Evolutionary conservation across 768 basidiomycete genomes (phyloP).

Genomic region (Suillus hirtellus): DNA sequence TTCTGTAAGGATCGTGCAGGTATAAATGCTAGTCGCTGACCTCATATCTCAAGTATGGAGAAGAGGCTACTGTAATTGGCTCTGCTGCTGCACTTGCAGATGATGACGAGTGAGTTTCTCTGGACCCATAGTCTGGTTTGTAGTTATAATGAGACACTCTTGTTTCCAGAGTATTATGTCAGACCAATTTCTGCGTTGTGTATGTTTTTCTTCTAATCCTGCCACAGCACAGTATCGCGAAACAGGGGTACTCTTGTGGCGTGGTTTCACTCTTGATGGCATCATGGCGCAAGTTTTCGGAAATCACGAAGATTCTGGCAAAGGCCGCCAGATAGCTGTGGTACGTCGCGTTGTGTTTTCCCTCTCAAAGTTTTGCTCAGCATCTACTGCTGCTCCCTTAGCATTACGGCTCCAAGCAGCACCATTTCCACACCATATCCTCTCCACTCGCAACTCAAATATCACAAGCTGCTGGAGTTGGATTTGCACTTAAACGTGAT

Average conservation of each 20-base stretch:
- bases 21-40: conserved; percentile 10
- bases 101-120: conserved; percentile 76
- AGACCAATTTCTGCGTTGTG: conserved; percentile 16
- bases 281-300: conserved; percentile 93
- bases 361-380: conserved; percentile 1
- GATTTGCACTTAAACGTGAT: conserved; percentile 82
- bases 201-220: conserved; percentile 7
- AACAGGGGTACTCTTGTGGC: conserved; percentile 88
- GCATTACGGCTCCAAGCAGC: conserved; percentile 83
- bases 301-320: conserved; percentile 79
- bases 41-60: conserved; percentile 61
- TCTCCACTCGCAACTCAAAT: conserved; percentile 93
- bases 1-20: conserved; percentile 49
- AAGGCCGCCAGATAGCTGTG: conserved; percentile 94
- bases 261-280: conserved; percentile 78
- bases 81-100: conserved; percentile 81
- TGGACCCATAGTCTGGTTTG: background rate
- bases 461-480: conserved; percentile 92
- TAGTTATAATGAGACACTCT: conserved; percentile 14
- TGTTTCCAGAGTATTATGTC: conserved; percentile 66
- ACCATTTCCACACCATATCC: conserved; percentile 94
- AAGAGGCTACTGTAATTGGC: conserved; percentile 89
- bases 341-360: conserved; percentile 40
- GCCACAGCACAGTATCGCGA: conserved; percentile 84
- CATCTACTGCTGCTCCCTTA: conserved; percentile 31